Evolutionary conservation across 2,329 filamentous ascomycete species (phyloP), one percentile per base, ranked within the genome.

Genomic region (Blastomyces percursus): DNA sequence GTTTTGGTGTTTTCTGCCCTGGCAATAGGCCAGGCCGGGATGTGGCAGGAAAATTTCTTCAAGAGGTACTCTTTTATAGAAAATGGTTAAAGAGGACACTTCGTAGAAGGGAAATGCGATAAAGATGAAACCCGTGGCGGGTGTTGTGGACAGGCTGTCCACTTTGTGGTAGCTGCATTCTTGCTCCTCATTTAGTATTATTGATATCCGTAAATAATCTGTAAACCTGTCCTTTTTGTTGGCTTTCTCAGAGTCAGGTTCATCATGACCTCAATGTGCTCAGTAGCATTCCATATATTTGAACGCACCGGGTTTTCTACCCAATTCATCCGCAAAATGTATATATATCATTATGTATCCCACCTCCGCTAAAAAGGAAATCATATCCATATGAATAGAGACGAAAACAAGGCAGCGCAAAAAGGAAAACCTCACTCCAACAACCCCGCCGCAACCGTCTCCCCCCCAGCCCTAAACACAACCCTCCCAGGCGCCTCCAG

Each of bases 381-480:
- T 6, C 40, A 42, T 44, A 19, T 44, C 42, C 42, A 44, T 19
- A n/a, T 7, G 6, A 19, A 7, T 16, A n/a, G 16, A 48, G 19
- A n/a, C 8, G 21, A 48, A 11, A 48, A 48, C n/a, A 30, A 50
- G 12, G 5, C 32, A 6, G 32, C 32, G 32, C 8, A 35, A 35
- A 35, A 6, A 35, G 8, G 8, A 35, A 35, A 59, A 14, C 12
- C 50, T 76, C 77, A 87, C 72, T 96, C 92, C 68, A 97, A 76
- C 66, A 96, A 77, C 1, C 94, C 94, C 46, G 92, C 91, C 12
- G 91, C 94, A 64, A 97, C 83, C 1, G 94, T 97, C 68, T 88
- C 84, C 1, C 94, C 94, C 60, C 86, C 85, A 66, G 86, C 86
- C 64, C 94, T 81, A 60, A 99, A 76, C 35, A 97, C 89, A 54